These are phyloP conservation scores for Fusarium napiforme DNA, from an alignment of 2,329 filamentous ascomycete genomes.

Conservation along the genomic window DNA sequence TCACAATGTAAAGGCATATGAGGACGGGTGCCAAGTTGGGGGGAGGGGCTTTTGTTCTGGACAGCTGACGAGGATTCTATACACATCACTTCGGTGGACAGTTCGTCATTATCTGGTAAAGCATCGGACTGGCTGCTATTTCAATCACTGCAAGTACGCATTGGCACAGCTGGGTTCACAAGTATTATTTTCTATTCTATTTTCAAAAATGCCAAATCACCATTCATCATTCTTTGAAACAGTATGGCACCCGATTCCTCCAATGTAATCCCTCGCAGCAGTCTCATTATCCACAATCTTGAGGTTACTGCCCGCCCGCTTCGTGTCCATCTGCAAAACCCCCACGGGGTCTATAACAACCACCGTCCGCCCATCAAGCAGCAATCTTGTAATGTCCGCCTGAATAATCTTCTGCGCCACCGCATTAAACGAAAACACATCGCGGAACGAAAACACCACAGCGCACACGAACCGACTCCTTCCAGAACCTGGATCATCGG, in stretches of 20 bases:
- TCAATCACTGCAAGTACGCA: accelerated
- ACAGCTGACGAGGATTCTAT: too few relatives aligned
- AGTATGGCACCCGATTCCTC: conserved; percentile 46
- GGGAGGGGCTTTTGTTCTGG: too few relatives aligned
- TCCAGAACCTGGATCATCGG: conserved; percentile 44
- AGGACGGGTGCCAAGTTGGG: too few relatives aligned
- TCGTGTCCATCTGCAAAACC: conserved; percentile 39
- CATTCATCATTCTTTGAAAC: conserved; percentile 41
- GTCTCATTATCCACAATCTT: conserved; percentile 41
- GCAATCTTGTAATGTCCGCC: conserved; percentile 43
- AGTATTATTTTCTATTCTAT: not conserved
- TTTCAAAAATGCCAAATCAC: not conserved
- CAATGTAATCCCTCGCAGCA: conserved; percentile 45
- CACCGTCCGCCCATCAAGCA: conserved; percentile 41
- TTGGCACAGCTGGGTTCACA: accelerated
- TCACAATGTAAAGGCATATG: too few relatives aligned
- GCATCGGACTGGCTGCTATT: accelerated
- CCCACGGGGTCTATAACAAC: conserved; percentile 47
- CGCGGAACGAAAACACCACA: conserved; percentile 48
- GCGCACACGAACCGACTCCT: conserved; percentile 43
- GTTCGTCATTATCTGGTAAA: accelerated
- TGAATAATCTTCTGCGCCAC: conserved; percentile 47
- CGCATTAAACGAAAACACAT: conserved; percentile 47
- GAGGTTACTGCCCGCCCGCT: conserved; percentile 13
- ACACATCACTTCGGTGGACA: not conserved